phyloP scores from a whole-genome alignment of 805 yeast species.

The Komagataella phaffii region DNA sequence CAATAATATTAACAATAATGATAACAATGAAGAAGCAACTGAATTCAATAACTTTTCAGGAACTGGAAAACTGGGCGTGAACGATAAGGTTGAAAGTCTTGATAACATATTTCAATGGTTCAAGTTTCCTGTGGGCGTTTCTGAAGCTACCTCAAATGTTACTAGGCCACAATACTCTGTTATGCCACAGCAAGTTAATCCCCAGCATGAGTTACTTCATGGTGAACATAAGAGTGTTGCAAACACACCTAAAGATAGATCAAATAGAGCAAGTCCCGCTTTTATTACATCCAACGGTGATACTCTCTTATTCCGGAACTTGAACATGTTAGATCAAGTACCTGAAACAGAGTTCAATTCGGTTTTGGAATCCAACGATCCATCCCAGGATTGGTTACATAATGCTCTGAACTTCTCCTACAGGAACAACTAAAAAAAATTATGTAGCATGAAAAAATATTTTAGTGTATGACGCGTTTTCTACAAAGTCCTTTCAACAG shows the following conservation, averaged over 20 bases:
- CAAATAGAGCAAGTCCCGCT: not conserved
- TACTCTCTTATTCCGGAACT: conserved; percentile 1
- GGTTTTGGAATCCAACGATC: not conserved
- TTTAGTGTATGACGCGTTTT: not conserved
- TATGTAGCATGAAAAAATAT: not conserved
- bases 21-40: not conserved
- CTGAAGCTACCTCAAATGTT: not conserved
- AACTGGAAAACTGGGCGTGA: not conserved
- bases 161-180: conserved; percentile 1
- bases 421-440: not conserved
- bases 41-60: not conserved
- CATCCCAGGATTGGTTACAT: conserved; percentile 1
- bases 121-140: conserved; percentile 4
- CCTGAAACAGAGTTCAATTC: not conserved
- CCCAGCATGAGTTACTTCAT: not conserved
- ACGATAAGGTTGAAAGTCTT: conserved; percentile 2
- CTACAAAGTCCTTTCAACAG: conserved; percentile 6
- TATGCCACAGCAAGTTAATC: not conserved
- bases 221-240: not conserved
- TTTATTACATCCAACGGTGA: not conserved
- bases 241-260: not conserved
- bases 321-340: conserved; percentile 5
- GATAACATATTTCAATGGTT: conserved; percentile 7
- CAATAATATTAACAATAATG: not conserved
- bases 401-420: not conserved